Percentiles rank a stretch among this genome's conserved stretches.
phyloP scores from a whole-genome alignment of 345 rosid species.

The Camelina sativa region DNA sequence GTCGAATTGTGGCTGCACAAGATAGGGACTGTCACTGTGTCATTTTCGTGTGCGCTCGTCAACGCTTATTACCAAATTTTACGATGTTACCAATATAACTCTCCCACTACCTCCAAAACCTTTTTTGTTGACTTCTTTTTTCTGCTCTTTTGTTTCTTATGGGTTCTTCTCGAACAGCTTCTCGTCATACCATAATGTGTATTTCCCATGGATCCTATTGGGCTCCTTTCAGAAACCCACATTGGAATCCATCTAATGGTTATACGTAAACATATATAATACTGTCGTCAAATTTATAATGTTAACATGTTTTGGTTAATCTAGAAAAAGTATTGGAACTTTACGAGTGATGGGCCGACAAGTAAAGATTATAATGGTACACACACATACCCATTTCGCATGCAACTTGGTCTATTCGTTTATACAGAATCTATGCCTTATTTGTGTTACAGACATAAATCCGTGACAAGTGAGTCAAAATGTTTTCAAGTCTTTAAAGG shows the following conservation, averaged over 20 bases:
- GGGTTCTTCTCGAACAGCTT: not conserved
- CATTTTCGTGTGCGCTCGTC: slow-evolving; percentile 16
- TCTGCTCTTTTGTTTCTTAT: not conserved
- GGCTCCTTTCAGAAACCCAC: not conserved
- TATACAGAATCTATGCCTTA: slow-evolving; percentile 21
- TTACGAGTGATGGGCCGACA: slow-evolving; percentile 30
- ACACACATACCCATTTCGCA: slow-evolving; percentile 25
- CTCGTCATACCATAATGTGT: not conserved
- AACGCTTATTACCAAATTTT: slow-evolving; percentile 13
- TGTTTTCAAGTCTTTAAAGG: slow-evolving; percentile 5
- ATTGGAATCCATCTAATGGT: not conserved
- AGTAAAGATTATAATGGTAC: slow-evolving; percentile 16
- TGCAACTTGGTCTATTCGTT: slow-evolving; percentile 28
- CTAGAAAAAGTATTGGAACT: slow-evolving; percentile 12
- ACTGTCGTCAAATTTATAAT: not conserved
- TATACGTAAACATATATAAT: not conserved
- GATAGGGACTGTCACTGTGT: slow-evolving; percentile 29
- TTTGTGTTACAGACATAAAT: slow-evolving; percentile 3
- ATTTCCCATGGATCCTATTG: not conserved
- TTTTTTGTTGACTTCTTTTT: slow-evolving; percentile 28
- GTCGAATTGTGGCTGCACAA: slow-evolving; percentile 43
- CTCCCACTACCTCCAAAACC: not conserved
- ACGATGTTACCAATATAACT: not conserved
- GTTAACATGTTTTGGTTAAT: not conserved
- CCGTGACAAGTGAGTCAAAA: slow-evolving; percentile 27